These are phyloP conservation scores for Dioscorea zingiberensis DNA, from an alignment of 106 monocot species.

Conservation along the genomic window DNA sequence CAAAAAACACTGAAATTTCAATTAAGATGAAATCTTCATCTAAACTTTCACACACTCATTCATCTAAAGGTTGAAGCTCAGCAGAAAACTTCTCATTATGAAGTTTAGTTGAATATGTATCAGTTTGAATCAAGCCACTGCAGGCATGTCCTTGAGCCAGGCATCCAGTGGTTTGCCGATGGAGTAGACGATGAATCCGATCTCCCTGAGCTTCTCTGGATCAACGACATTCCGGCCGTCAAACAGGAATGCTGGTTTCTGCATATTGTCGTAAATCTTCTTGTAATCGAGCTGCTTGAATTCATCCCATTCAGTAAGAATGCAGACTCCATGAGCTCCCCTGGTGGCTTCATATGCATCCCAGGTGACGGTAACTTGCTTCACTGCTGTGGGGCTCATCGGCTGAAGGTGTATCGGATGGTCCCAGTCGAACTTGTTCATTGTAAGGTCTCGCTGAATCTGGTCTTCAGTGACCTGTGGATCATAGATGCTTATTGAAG, in stretches of 20 bases:
- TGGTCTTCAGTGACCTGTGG: constrained; percentile 22
- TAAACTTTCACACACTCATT: no score
- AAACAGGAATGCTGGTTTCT: constrained; percentile 35
- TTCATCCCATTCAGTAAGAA: constrained; percentile 39
- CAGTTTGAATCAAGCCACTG: not conserved
- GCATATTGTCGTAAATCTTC: constrained; percentile 28
- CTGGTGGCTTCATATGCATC: constrained; percentile 27
- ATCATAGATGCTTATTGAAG: constrained; percentile 13
- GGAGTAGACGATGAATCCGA: constrained; percentile 29
- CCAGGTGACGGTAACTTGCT: constrained; percentile 29
- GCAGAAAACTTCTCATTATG: no score
- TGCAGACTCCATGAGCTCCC: constrained; percentile 20
- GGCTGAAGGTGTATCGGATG: constrained; percentile 17
- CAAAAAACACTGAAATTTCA: no score
- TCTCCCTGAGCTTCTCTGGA: constrained; percentile 23
- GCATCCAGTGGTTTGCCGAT: constrained; percentile 26
- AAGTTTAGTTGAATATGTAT: no score
- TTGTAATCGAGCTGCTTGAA: constrained; percentile 29
- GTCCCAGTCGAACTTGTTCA: constrained; percentile 20
- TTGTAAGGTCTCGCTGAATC: constrained; percentile 15
- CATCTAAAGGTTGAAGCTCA: no score
- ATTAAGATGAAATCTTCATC: no score
- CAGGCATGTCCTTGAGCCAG: constrained; percentile 25
- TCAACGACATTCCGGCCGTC: constrained; percentile 30
- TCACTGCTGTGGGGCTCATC: constrained; percentile 20